Percentiles rank a stretch among this genome's conserved stretches.
Conservation (phyloP, 2,329 filamentous ascomycete species). For the Penicillium sp. region DNA sequence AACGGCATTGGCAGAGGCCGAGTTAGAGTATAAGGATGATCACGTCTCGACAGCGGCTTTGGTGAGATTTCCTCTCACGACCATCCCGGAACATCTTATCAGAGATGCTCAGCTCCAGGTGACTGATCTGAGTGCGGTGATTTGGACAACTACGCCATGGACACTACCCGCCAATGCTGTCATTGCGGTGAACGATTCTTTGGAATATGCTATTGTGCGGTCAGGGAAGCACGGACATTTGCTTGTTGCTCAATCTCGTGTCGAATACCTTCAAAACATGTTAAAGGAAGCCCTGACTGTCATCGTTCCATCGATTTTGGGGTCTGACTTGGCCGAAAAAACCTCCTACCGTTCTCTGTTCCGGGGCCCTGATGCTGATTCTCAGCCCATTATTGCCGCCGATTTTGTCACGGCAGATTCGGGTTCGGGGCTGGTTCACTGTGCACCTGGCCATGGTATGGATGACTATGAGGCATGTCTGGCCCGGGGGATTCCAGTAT, state of each 20-base stretch:
- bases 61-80: constrained; percentile 65
- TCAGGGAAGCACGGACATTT: constrained; percentile 54
- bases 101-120: constrained; percentile 39
- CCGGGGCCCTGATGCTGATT: constrained; percentile 50
- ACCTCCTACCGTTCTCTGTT: constrained; percentile 67
- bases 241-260: constrained; percentile 64
- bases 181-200: constrained; percentile 69
- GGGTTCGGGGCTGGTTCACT: constrained; percentile 92
- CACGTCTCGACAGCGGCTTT: constrained; percentile 57
- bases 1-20: constrained; percentile 59
- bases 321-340: constrained; percentile 57
- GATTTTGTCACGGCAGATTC: constrained; percentile 84
- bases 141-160: constrained; percentile 99
- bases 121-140: constrained; percentile 65
- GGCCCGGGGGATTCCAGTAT: constrained; percentile 62
- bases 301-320: constrained; percentile 54
- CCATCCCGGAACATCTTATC: constrained; percentile 43
- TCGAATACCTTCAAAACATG: constrained; percentile 53
- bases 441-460: constrained; percentile 91
- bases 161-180: constrained; percentile 88
- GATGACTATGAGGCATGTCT: constrained; percentile 87
- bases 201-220: constrained; percentile 66
- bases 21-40: constrained; percentile 59
- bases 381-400: constrained; percentile 70
- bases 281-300: constrained; percentile 48